Evolutionary conservation across 352 stramenopile species (phyloP).

Genomic region (Peronosclerospora sorghi): DNA sequence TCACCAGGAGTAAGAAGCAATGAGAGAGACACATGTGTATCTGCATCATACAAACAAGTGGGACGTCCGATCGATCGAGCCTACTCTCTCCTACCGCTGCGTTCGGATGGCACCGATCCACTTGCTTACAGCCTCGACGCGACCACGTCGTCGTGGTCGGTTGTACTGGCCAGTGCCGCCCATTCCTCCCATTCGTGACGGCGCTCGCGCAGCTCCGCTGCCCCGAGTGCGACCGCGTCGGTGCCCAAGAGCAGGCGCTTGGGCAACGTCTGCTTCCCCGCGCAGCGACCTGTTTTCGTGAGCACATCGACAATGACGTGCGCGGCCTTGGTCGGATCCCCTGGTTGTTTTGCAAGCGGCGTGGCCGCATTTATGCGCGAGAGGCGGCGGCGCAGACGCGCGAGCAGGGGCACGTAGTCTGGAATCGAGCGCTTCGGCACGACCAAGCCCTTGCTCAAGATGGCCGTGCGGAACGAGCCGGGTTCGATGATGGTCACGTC

Average conservation of each 20-base stretch:
- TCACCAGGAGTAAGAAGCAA: too few species aligned
- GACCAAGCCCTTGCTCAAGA: constrained; percentile 24
- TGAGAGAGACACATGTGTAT: too few species aligned
- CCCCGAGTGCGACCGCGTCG: constrained; percentile 20
- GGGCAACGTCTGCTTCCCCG: constrained; percentile 21
- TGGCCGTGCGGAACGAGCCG: constrained; percentile 30
- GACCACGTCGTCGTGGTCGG: background rate
- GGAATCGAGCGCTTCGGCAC: constrained; percentile 22
- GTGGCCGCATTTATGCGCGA: constrained; percentile 6
- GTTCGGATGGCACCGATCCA: too few species aligned
- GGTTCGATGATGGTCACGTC: constrained; percentile 37
- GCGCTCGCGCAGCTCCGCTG: constrained; percentile 8
- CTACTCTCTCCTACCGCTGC: too few species aligned
- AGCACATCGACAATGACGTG: constrained; percentile 25
- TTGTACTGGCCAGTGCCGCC: constrained; percentile 8
- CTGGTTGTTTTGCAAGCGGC: constrained; percentile 10
- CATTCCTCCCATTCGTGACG: constrained; percentile 20
- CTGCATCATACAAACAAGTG: too few species aligned
- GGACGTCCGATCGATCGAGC: too few species aligned
- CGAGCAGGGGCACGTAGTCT: constrained; percentile 21
- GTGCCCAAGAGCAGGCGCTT: constrained; percentile 25
- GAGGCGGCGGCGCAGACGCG: constrained; percentile 15
- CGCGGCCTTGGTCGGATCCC: constrained; percentile 23
- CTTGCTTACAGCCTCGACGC: too few species aligned
- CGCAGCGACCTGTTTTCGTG: constrained; percentile 25